Percentiles rank a stretch among this genome's conserved stretches.
phyloP scores from a whole-genome alignment of 2,329 filamentous ascomycete genomes.

The Aspergillus pseudonomiae region DNA sequence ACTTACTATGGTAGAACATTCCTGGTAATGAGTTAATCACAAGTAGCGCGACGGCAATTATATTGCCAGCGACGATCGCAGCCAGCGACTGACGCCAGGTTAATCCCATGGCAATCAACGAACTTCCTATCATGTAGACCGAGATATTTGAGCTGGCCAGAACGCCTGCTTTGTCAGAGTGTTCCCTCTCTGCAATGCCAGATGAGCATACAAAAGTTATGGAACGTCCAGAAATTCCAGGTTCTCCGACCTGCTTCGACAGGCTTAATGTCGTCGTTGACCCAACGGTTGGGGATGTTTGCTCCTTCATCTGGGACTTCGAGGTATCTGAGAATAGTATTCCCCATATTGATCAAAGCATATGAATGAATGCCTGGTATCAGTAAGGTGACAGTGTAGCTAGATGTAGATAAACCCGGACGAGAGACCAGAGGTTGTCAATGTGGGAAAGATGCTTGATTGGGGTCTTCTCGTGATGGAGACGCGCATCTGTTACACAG shows the following conservation, averaged over 20 bases:
- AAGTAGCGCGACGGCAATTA: conserved; percentile 45
- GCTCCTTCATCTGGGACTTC: background rate
- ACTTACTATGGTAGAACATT: conserved; percentile 43
- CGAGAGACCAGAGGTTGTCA: background rate
- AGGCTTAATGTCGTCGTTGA: conserved; percentile 56
- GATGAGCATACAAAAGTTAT: conserved; percentile 46
- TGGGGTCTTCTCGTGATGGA: background rate
- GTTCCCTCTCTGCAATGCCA: background rate
- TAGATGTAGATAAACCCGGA: background rate
- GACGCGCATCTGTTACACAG: background rate
- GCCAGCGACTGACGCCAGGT: conserved; percentile 38
- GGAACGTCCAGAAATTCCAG: conserved; percentile 49
- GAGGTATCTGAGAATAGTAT: background rate
- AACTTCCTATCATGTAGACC: conserved; percentile 38
- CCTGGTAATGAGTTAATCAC: conserved; percentile 50
- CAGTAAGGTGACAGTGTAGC: accelerated
- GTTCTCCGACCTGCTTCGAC: conserved; percentile 48
- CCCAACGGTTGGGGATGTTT: conserved; percentile 30
- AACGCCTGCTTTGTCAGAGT: conserved; percentile 39
- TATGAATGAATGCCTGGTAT: too few relatives aligned
- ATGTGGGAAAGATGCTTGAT: too few relatives aligned
- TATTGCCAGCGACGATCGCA: conserved; percentile 34
- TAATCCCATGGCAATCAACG: conserved; percentile 37
- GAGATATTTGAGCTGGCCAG: conserved; percentile 49
- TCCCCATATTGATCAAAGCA: background rate